Conservation (phyloP, 106 monocot species). For the Dendrobium huoshanense region DNA sequence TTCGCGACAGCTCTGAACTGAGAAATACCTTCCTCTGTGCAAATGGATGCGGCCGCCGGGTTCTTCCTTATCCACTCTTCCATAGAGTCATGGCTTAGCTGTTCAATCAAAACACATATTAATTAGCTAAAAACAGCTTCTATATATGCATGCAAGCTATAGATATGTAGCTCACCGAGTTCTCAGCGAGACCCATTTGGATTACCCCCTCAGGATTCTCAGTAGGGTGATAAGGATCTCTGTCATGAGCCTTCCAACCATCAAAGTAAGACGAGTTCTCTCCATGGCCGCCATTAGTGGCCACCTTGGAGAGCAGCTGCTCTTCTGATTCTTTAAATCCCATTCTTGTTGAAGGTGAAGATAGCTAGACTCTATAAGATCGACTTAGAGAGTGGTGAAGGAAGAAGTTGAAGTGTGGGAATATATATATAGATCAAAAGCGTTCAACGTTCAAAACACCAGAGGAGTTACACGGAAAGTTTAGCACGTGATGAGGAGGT, state of each 20-base stretch:
- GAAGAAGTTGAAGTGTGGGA: background rate
- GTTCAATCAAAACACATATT: background rate
- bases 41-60: conserved; percentile 45
- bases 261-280: conserved; percentile 59
- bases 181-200: conserved; percentile 73
- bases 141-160: background rate
- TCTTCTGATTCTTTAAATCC: background rate
- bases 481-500: background rate
- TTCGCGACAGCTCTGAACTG: conserved; percentile 42
- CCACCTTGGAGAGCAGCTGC: conserved; percentile 36
- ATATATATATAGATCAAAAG: background rate
- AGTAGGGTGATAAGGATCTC: conserved; percentile 34
- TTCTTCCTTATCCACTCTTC: conserved; percentile 44
- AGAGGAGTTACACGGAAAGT: background rate
- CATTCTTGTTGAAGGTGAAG: background rate
- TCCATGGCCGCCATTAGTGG: conserved; percentile 39
- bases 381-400: background rate
- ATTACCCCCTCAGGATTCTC: conserved; percentile 44
- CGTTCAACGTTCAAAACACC: background rate
- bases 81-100: conserved; percentile 51
- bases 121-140: background rate
- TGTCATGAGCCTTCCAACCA: conserved; percentile 73
- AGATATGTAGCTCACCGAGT: conserved; percentile 19
- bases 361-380: too few relatives aligned
- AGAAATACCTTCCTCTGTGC: conserved; percentile 37